Conservation (phyloP, 306 rosid genomes). For the Vachellia pachyceras region DNA sequence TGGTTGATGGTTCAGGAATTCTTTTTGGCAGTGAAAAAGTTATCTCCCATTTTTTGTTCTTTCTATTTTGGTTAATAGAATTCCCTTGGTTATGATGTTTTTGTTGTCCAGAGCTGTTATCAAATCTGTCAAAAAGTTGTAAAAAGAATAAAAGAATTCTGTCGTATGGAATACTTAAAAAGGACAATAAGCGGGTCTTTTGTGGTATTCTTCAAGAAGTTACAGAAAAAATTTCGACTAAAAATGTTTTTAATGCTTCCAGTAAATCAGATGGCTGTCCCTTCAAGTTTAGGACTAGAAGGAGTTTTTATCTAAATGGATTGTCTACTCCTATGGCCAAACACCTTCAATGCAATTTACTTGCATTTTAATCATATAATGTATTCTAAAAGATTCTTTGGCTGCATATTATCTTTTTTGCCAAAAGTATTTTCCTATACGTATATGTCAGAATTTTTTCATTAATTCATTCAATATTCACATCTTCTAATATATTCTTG, state of each 20-base stretch:
- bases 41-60: constrained; percentile 10
- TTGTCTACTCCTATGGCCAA: neutral
- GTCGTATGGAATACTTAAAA: constrained; percentile 19
- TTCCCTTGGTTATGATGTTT: constrained; percentile 24
- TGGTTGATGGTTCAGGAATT: neutral
- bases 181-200: neutral
- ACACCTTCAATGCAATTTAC: constrained; percentile 3
- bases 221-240: neutral
- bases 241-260: neutral
- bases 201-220: neutral
- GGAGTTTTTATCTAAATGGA: neutral
- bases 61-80: neutral
- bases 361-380: constrained; percentile 6
- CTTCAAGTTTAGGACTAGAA: neutral
- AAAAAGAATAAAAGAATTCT: neutral
- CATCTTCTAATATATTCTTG: constrained; percentile 16
- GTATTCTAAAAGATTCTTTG: constrained; percentile 3
- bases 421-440: neutral
- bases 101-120: neutral
- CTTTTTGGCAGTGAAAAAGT: neutral
- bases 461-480: neutral
- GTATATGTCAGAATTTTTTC: constrained; percentile 22
- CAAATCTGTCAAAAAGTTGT: neutral
- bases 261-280: neutral
- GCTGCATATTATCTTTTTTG: constrained; percentile 1